Percentiles rank a stretch among this genome's conserved stretches.
Conservation (phyloP, 495 filamentous ascomycete genomes). For the Filosporella fistucella region DNA sequence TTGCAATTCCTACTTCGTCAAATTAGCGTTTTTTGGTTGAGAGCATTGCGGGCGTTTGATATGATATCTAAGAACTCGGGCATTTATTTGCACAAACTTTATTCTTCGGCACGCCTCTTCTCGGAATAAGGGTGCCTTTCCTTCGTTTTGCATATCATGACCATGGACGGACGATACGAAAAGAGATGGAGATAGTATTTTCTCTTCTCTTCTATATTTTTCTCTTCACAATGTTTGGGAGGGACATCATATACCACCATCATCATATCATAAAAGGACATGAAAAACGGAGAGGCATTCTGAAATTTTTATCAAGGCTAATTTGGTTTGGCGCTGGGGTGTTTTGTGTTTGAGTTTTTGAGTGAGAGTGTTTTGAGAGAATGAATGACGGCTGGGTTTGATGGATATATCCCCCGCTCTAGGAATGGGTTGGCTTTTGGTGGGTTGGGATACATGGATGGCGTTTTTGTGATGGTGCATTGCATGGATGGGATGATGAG, state of each 20-base stretch:
- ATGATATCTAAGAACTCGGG: not conserved
- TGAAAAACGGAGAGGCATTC: conserved; percentile 6
- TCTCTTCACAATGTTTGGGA: not conserved
- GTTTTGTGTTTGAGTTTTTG: too few species aligned
- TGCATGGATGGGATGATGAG: too few species aligned
- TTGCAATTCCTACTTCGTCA: conserved; percentile 9
- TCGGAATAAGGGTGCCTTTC: not conserved
- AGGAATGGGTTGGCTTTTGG: too few species aligned
- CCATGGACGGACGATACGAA: too few species aligned
- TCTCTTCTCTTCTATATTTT: too few species aligned
- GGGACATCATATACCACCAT: conserved; percentile 2
- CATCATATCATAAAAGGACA: conserved; percentile 6
- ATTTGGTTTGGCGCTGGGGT: conserved; percentile 1
- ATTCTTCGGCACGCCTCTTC: not conserved
- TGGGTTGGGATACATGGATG: too few species aligned
- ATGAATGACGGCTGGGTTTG: too few species aligned
- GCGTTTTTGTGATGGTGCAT: too few species aligned
- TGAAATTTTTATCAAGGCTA: conserved; percentile 1
- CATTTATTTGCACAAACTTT: not conserved
- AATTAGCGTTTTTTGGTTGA: conserved; percentile 7
- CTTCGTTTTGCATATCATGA: not conserved
- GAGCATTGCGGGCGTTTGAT: conserved; percentile 12
- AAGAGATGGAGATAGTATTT: too few species aligned
- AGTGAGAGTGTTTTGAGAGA: too few species aligned
- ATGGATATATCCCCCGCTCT: too few species aligned